Evolutionary conservation across 352 stramenopile genomes (phyloP).

Genomic region (Halophytophthora batemanensis): DNA sequence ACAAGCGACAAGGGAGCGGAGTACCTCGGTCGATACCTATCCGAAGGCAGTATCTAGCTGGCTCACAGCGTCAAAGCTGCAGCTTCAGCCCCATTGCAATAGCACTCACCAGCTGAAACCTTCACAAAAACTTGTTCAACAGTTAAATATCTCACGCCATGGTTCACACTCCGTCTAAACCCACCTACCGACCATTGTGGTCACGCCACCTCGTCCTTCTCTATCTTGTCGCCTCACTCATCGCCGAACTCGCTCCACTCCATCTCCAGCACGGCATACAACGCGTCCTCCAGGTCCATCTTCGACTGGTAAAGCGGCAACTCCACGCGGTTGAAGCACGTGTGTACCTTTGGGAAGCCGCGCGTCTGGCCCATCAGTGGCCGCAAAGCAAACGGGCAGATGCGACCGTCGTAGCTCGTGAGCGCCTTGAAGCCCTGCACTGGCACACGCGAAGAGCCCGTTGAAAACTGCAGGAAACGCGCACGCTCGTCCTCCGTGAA

Average conservation of each 20-base stretch:
- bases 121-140: no score
- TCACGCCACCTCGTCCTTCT: neutral
- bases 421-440: conserved; percentile 83
- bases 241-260: conserved; percentile 94
- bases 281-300: conserved; percentile 91
- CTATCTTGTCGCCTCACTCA: conserved; percentile 31
- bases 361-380: conserved; percentile 55
- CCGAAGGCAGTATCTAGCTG: no score
- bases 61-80: no score
- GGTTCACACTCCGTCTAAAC: neutral
- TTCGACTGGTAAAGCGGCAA: conserved; percentile 80
- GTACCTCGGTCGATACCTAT: no score
- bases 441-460: conserved; percentile 77
- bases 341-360: conserved; percentile 76
- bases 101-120: no score
- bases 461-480: conserved; percentile 84
- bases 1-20: no score
- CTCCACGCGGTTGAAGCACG: conserved; percentile 84
- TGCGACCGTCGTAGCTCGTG: conserved; percentile 81
- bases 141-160: no score
- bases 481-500: conserved; percentile 76
- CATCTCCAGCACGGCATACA: conserved; percentile 95
- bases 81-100: no score
- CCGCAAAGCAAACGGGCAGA: conserved; percentile 70
- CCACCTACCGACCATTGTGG: conserved; percentile 27